Evolutionary conservation across 148 eudicot genomes (phyloP).

Genomic region (Spergularia marina): DNA sequence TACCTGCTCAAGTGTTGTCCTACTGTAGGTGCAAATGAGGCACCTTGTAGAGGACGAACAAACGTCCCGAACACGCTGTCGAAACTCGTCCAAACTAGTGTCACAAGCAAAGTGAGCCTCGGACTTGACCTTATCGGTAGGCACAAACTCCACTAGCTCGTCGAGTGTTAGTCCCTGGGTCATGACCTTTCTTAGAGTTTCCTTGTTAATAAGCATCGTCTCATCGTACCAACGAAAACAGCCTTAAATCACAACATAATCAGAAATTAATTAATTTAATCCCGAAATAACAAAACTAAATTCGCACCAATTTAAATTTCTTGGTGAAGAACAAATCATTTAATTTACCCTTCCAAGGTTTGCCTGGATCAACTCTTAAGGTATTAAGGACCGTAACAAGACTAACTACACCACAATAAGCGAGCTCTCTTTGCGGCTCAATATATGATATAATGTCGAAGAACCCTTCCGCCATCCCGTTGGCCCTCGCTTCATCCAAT

Average conservation of each 20-base stretch:
- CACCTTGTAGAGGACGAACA: not conserved
- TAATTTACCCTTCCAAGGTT: slow-evolving; percentile 11
- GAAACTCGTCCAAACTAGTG: not conserved
- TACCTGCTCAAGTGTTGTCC: not conserved
- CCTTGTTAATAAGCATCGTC: not conserved
- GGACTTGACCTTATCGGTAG: not conserved
- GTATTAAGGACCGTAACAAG: not conserved
- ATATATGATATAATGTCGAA: not conserved
- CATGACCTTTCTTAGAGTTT: not conserved
- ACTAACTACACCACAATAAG: slow-evolving; percentile 11
- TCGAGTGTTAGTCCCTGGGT: not conserved
- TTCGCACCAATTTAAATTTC: too few relatives aligned
- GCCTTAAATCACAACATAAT: not conserved
- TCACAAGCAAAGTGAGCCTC: not conserved
- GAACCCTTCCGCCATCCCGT: slow-evolving; percentile 1
- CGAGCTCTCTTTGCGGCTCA: not conserved
- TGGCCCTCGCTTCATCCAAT: not conserved
- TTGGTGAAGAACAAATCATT: too few relatives aligned
- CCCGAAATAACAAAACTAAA: too few relatives aligned
- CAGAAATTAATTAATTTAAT: too few relatives aligned
- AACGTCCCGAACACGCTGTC: not conserved
- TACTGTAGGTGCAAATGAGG: not conserved
- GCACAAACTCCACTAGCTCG: not conserved
- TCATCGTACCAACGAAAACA: slow-evolving; percentile 6
- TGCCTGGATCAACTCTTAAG: slow-evolving; percentile 1